A percentile compares a stretch with the other conserved stretches of the same genome.
Evolutionary conservation across 2,329 filamentous ascomycete species (phyloP).

Genomic region (Trichophaea hybrida): DNA sequence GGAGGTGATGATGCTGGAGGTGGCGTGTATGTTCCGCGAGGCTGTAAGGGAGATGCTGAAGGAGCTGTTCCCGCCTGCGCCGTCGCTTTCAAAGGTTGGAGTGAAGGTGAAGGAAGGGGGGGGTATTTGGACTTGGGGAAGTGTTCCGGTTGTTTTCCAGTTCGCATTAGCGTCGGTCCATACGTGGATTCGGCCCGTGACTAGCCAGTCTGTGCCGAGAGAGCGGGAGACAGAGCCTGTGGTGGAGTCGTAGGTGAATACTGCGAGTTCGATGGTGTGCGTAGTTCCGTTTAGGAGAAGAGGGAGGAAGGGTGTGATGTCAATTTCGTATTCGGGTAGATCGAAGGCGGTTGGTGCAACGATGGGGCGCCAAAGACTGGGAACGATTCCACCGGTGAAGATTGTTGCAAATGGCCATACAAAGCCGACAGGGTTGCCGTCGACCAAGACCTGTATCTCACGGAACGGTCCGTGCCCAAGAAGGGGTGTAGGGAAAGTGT

Average conservation of each 20-base stretch:
- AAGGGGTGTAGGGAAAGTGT: slow-evolving; percentile 46
- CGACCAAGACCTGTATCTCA: slow-evolving; percentile 63
- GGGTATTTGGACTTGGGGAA: slow-evolving; percentile 28
- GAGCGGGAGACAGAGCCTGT: slow-evolving; percentile 38
- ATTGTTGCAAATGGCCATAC: slow-evolving; percentile 72
- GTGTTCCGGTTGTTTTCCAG: slow-evolving; percentile 40
- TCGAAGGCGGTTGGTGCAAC: slow-evolving; percentile 70
- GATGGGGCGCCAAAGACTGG: slow-evolving; percentile 61
- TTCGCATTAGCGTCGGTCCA: slow-evolving; percentile 45
- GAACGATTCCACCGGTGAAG: slow-evolving; percentile 67
- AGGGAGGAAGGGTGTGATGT: slow-evolving; percentile 59
- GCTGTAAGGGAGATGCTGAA: slow-evolving; percentile 47
- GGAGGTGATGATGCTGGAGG: slow-evolving; percentile 40
- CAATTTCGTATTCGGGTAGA: slow-evolving; percentile 64
- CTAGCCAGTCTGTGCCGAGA: slow-evolving; percentile 55
- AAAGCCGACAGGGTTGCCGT: slow-evolving; percentile 57
- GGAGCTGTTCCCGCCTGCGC: slow-evolving; percentile 41
- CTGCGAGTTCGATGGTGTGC: slow-evolving; percentile 54
- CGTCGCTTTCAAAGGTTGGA: slow-evolving; percentile 34
- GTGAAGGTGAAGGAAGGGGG: slow-evolving; percentile 39
- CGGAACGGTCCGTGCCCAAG: slow-evolving; percentile 60
- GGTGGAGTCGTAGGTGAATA: slow-evolving; percentile 45
- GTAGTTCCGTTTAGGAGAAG: slow-evolving; percentile 48
- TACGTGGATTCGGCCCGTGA: slow-evolving; percentile 68
- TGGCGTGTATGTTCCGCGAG: slow-evolving; percentile 41